Evolutionary conservation across 768 basidiomycete genomes (phyloP).

Genomic region (Boletus vermiculosoides): DNA sequence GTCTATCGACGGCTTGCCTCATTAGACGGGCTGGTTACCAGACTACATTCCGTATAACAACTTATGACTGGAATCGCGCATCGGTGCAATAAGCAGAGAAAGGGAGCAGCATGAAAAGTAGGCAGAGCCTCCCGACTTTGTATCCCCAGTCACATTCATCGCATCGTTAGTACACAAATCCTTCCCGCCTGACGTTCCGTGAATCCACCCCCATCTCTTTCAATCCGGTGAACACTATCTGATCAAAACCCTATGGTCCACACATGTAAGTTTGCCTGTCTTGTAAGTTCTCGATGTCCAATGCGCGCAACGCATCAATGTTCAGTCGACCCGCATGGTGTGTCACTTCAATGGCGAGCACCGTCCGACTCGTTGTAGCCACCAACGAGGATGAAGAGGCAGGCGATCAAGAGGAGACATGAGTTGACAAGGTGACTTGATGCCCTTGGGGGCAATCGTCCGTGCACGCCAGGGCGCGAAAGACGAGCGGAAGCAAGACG

Average conservation of each 20-base stretch:
- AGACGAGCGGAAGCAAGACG: no score
- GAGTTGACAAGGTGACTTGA: no score
- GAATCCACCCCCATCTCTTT: constrained; percentile 35
- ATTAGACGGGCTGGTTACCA: no score
- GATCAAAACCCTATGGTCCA: constrained; percentile 49
- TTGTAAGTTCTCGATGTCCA: constrained; percentile 11
- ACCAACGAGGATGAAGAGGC: background rate
- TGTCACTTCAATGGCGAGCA: constrained; percentile 12
- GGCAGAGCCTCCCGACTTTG: no score
- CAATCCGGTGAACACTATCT: constrained; percentile 35
- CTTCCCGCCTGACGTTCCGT: constrained; percentile 37
- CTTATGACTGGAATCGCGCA: background rate
- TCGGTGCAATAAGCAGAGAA: no score
- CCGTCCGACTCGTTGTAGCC: constrained; percentile 11
- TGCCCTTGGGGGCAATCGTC: no score
- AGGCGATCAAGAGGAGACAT: no score
- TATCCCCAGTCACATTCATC: background rate
- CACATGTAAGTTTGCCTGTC: constrained; percentile 45
- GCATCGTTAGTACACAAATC: constrained; percentile 42
- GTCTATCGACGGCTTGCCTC: no score
- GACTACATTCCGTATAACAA: background rate
- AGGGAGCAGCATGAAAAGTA: background rate
- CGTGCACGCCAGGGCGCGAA: no score
- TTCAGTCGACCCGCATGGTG: constrained; percentile 23
- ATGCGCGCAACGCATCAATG: constrained; percentile 1